A percentile compares a stretch with the other conserved stretches of the same genome.
phyloP scores from a whole-genome alignment of 1,284 basidiomycete species.

The Ganoderma sinense region DNA sequence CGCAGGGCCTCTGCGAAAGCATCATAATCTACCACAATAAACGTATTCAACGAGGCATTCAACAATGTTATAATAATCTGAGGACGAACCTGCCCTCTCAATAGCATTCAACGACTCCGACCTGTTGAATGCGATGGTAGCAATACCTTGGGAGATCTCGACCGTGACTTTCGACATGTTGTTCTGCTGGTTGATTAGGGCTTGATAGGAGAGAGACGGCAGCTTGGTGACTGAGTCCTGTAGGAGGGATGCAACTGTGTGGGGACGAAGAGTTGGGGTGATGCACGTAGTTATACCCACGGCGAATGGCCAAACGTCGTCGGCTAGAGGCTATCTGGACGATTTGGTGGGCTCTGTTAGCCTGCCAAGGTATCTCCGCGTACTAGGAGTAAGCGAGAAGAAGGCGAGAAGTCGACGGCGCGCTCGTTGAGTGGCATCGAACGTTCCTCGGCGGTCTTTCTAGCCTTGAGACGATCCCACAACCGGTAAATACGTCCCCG shows the following conservation, averaged over 20 bases:
- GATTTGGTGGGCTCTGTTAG: background rate
- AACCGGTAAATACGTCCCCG: background rate
- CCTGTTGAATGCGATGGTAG: constrained; percentile 72
- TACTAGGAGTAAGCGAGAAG: background rate
- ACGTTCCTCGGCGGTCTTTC: background rate
- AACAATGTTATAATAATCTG: background rate
- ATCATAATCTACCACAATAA: constrained; percentile 63
- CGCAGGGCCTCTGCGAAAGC: constrained; percentile 63
- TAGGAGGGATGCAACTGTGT: background rate
- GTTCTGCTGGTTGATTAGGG: background rate
- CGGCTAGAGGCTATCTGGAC: background rate
- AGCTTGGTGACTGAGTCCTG: background rate
- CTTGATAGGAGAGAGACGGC: background rate
- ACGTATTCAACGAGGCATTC: background rate
- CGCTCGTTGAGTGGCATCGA: background rate
- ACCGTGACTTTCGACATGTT: constrained; percentile 45
- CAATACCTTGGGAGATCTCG: constrained; percentile 62
- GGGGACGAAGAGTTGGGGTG: background rate
- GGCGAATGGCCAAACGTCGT: background rate
- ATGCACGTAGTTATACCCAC: background rate
- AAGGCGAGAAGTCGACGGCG: background rate
- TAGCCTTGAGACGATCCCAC: background rate
- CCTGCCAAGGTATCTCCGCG: background rate
- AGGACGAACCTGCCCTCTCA: constrained; percentile 55
- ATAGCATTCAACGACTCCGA: constrained; percentile 68